These are phyloP conservation scores for Sclerotinia subarctica DNA, from an alignment of 2,329 filamentous ascomycete genomes.

Conservation along the genomic window DNA sequence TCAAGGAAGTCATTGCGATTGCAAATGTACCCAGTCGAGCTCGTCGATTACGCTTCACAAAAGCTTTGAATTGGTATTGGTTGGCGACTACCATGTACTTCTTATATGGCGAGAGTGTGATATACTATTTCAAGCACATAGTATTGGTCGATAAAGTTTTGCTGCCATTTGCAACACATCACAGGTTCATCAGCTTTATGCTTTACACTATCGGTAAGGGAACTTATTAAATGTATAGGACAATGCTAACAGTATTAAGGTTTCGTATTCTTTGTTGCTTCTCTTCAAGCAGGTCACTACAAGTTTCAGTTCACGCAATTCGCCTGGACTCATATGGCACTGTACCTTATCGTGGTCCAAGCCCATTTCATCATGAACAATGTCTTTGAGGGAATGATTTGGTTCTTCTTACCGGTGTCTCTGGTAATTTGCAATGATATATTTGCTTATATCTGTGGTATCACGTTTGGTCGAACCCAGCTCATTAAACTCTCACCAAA, in stretches of 20 bases:
- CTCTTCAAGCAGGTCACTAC: conserved; percentile 92
- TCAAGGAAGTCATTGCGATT: conserved; percentile 99
- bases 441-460: conserved; percentile 95
- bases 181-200: conserved; percentile 97
- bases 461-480: conserved; percentile 93
- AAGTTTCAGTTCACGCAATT: conserved; percentile 99
- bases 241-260: conserved; percentile 52
- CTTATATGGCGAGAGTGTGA: conserved; percentile 95
- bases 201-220: conserved; percentile 89
- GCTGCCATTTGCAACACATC: conserved; percentile 90
- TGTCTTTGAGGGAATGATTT: conserved; percentile 98
- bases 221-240: neutral
- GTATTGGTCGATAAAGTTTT: conserved; percentile 91
- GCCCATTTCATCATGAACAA: conserved; percentile 99
- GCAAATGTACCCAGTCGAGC: conserved; percentile 90
- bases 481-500: conserved; percentile 98
- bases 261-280: conserved; percentile 96
- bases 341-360: conserved; percentile 96
- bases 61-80: conserved; percentile 98
- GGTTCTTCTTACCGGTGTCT: conserved; percentile 95
- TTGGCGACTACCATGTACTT: conserved; percentile 99
- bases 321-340: conserved; percentile 98
- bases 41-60: conserved; percentile 87
- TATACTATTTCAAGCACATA: conserved; percentile 99
- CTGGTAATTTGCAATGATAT: conserved; percentile 99